Evolutionary conservation across 1,284 basidiomycete genomes (phyloP), one percentile per base, ranked within the genome.

Genomic region (Ganoderma lingzhi): DNA sequence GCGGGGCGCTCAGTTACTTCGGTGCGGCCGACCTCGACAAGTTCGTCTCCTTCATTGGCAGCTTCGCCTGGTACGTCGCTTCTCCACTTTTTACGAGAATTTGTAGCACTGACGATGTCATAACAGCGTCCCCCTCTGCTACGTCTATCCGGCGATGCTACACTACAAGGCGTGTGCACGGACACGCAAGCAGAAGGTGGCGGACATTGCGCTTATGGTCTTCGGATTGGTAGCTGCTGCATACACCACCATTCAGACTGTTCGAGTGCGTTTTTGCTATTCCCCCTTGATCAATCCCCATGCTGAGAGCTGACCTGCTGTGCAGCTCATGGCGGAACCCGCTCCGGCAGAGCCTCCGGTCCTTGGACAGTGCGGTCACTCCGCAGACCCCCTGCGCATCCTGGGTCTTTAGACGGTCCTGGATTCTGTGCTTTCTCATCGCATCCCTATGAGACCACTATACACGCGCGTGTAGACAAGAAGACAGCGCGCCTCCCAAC

Each of bases 1-100:
- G 94, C 80, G 92, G 92, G 1, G 78, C 86, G 30, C 82, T 98
- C 70, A 94, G 93, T 68, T 97, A 92, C 90, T 83, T 87, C 6
- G 97, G 97, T 17, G 96, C 96, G 28, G 87, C 85, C 56, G 96
- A 98, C 81, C 82, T 99, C 65, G 98, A 99, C 84, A 99, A 99
- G 83, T 99, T 99, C 79, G 97, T 99, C 17, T 90, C 95, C 17
- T 89, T 99, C 74, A 89, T 99, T 69, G 97, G 97, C 28, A 93
- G 93, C 76, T 95, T 98, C 76, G 97, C 97, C 67, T 99, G 96
- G 96, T 96, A 74, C 75, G 93, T 85, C 41, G 74, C 60, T 62
- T 62, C 32, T 42, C n/a, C 23, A 28, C 23, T n/a, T 15, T 3
- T 23, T 23, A 23, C 23, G 23, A 23, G 23, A 23, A 23, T 23